A percentile compares a stretch with the other conserved stretches of the same genome.
phyloP scores from a whole-genome alignment of 352 stramenopile genomes.

The Phytophthora uliginosa region DNA sequence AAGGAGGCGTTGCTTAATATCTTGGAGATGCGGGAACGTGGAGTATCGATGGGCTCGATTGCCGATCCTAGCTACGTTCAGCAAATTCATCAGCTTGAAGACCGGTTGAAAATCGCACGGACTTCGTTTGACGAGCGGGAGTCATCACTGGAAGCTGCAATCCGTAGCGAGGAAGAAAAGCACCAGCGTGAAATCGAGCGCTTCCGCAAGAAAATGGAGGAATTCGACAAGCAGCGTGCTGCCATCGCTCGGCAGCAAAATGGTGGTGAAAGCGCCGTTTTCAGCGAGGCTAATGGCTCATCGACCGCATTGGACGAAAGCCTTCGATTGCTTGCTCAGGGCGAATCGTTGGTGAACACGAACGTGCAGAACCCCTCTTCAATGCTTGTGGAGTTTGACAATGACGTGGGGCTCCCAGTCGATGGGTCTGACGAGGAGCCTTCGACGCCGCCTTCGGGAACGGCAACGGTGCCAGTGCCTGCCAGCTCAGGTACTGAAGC shows the following conservation, averaged over 20 bases:
- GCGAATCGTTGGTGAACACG: slow-evolving; percentile 23
- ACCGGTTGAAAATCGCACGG: slow-evolving; percentile 67
- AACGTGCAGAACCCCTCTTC: slow-evolving; percentile 24
- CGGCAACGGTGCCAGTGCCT: slow-evolving; percentile 4
- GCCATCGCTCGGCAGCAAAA: slow-evolving; percentile 73
- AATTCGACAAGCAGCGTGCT: slow-evolving; percentile 83
- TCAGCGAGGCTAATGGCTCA: slow-evolving; percentile 38
- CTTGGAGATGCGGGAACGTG: slow-evolving; percentile 58
- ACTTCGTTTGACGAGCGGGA: slow-evolving; percentile 77
- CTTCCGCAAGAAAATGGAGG: slow-evolving; percentile 86
- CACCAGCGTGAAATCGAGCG: slow-evolving; percentile 87
- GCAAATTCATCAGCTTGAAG: slow-evolving; percentile 74
- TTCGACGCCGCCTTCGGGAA: slow-evolving; percentile 15
- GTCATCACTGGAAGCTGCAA: slow-evolving; percentile 75
- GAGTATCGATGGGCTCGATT: slow-evolving; percentile 70
- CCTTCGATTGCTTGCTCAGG: slow-evolving; percentile 33
- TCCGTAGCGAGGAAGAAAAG: slow-evolving; percentile 85
- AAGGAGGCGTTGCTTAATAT: slow-evolving; percentile 55
- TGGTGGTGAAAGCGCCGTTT: slow-evolving; percentile 43
- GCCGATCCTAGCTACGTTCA: slow-evolving; percentile 65
- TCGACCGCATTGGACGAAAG: slow-evolving; percentile 38
- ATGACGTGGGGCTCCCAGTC: slow-evolving; percentile 33
- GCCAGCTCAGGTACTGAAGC: slow-evolving; percentile 19
- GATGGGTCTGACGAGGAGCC: slow-evolving; percentile 34
- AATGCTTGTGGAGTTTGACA: slow-evolving; percentile 39